Conservation (phyloP, 2,329 filamentous ascomycete genomes). For the Emydomyces testavorans region DNA sequence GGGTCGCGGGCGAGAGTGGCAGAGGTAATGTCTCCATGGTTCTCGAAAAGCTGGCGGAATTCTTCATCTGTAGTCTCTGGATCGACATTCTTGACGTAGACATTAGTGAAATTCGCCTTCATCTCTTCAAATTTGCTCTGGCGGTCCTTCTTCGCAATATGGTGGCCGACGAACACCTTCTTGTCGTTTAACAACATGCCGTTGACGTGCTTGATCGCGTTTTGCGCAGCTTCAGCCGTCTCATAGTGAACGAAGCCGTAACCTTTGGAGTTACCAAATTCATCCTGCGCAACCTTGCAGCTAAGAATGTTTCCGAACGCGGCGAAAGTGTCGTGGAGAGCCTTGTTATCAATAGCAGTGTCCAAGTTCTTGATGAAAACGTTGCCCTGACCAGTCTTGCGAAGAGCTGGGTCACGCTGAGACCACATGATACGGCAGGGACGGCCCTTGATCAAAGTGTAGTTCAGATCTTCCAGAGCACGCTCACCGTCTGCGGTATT, state of each 20-base stretch:
- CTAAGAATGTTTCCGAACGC: constrained; percentile 98
- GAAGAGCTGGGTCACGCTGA: constrained; percentile 94
- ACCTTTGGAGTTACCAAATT: constrained; percentile 91
- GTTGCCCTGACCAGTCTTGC: constrained; percentile 98
- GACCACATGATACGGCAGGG: constrained; percentile 99
- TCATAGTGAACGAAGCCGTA: constrained; percentile 99
- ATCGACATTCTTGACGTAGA: constrained; percentile 98
- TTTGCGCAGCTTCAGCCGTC: constrained; percentile 90
- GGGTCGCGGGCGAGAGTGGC: constrained; percentile 80
- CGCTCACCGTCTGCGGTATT: constrained; percentile 92
- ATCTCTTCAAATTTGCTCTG: constrained; percentile 99
- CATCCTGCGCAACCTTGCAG: constrained; percentile 99
- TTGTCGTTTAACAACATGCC: constrained; percentile 99
- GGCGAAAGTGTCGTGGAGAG: constrained; percentile 96
- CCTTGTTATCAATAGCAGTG: constrained; percentile 98
- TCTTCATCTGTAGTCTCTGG: constrained; percentile 78
- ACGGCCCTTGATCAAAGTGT: constrained; percentile 96
- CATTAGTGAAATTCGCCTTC: constrained; percentile 99
- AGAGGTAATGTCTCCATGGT: constrained; percentile 87
- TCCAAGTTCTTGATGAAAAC: constrained; percentile 99
- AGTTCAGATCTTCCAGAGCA: constrained; percentile 97
- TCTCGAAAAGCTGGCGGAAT: constrained; percentile 86
- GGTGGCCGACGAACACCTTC: constrained; percentile 98
- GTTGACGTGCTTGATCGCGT: constrained; percentile 99
- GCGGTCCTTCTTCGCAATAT: constrained; percentile 99